phyloP scores from a whole-genome alignment of 345 rosid genomes.

The Heritiera littoralis region DNA sequence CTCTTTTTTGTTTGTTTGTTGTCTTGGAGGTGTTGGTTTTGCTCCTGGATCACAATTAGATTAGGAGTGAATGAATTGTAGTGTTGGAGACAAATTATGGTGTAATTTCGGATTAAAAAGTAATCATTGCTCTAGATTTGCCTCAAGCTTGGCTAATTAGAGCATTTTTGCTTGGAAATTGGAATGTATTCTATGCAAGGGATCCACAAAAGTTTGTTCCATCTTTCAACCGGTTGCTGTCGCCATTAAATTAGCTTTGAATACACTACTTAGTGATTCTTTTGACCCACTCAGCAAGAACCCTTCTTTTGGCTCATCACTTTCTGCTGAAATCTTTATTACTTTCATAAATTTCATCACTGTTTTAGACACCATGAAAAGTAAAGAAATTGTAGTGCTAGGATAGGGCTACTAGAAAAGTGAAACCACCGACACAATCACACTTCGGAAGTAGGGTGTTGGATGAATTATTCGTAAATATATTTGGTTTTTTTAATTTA shows the following conservation, averaged over 20 bases:
- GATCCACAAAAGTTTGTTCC: neutral
- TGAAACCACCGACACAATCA: neutral
- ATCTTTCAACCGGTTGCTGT: neutral
- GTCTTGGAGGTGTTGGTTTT: neutral
- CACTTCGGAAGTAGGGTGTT: too few relatives aligned
- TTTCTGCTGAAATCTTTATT: slow-evolving; percentile 1
- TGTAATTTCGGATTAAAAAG: slow-evolving; percentile 19
- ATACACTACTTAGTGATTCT: neutral
- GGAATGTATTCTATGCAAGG: neutral
- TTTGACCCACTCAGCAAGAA: neutral
- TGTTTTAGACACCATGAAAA: neutral
- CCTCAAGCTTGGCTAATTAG: neutral
- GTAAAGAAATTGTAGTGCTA: neutral
- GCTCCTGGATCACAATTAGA: slow-evolving; percentile 26
- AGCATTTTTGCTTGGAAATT: slow-evolving; percentile 10
- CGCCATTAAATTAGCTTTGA: neutral
- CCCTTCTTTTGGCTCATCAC: neutral
- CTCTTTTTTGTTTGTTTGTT: neutral
- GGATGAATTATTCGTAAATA: too few relatives aligned
- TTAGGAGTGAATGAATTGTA: slow-evolving; percentile 25
- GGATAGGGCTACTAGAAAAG: neutral
- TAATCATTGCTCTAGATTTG: slow-evolving; percentile 13
- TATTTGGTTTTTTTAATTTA: too few relatives aligned
- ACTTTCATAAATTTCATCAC: neutral
- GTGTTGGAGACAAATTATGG: slow-evolving; percentile 12